Percentiles rank a stretch among this genome's conserved stretches.
Conservation (phyloP, 1,139 yeast species). For the Yamadazyma epiphylla region DNA sequence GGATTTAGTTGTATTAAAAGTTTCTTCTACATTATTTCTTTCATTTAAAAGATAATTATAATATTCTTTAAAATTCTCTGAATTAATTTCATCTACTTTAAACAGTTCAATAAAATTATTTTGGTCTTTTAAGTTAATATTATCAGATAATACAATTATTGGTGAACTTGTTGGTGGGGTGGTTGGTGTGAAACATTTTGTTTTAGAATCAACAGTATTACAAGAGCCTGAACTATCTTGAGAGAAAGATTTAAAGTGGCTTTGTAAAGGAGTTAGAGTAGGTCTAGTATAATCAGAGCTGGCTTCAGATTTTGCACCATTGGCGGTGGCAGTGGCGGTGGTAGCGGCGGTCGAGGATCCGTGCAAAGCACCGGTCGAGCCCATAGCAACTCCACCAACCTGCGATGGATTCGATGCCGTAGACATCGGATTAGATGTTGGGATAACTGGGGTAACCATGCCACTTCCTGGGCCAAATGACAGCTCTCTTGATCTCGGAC, state of each 20-base stretch:
- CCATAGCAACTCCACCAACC: neutral
- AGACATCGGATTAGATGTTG: neutral
- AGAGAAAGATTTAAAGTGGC: slow-evolving; percentile 14
- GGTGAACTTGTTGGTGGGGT: slow-evolving; percentile 39
- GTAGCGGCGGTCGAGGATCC: neutral
- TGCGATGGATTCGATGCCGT: neutral
- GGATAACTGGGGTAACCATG: too few relatives aligned
- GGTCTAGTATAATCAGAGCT: too few relatives aligned
- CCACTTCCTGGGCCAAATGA: too few relatives aligned
- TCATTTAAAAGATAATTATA: slow-evolving; percentile 17
- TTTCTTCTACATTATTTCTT: slow-evolving; percentile 25
- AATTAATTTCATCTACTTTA: slow-evolving; percentile 4
- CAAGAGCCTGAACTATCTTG: slow-evolving; percentile 15
- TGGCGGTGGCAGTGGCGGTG: neutral
- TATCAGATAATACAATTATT: slow-evolving; percentile 39
- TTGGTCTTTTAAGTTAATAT: slow-evolving; percentile 26
- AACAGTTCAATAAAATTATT: slow-evolving; percentile 2
- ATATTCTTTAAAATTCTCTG: slow-evolving; percentile 11
- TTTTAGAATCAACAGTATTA: slow-evolving; percentile 9
- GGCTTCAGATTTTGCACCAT: too few relatives aligned
- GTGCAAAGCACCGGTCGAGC: neutral
- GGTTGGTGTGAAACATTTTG: slow-evolving; percentile 18
- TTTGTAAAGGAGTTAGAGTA: slow-evolving; percentile 18
- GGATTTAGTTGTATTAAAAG: slow-evolving; percentile 33
- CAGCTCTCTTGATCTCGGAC: neutral